These are phyloP conservation scores for Bruguiera hainesii DNA, from an alignment of 441 rosid genomes.

Conservation along the genomic window DNA sequence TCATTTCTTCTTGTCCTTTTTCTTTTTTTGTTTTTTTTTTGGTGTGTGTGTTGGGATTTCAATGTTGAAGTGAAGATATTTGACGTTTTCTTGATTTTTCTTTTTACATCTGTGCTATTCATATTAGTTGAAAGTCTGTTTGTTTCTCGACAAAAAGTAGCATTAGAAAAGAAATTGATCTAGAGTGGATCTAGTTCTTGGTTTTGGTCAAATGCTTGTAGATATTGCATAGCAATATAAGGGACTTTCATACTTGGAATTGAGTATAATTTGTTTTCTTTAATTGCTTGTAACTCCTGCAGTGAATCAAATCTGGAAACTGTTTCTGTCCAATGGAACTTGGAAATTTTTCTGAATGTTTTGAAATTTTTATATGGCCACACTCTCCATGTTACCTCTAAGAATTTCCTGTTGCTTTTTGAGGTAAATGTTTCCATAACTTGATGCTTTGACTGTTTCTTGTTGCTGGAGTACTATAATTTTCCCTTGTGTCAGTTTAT, in stretches of 20 bases:
- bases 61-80: no score
- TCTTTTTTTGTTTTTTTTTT: neutral
- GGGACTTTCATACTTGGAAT: conserved; percentile 1
- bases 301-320: conserved; percentile 56
- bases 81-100: neutral
- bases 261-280: conserved; percentile 8
- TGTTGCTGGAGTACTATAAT: neutral
- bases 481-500: no score
- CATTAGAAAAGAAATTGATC: no score
- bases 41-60: no score
- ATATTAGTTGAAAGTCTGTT: no score
- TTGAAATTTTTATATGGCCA: conserved; percentile 50
- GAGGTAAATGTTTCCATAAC: conserved; percentile 40
- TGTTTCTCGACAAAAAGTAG: no score
- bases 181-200: neutral
- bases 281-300: conserved; percentile 24
- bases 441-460: neutral
- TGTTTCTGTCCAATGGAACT: conserved; percentile 52
- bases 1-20: neutral
- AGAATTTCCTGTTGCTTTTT: conserved; percentile 53
- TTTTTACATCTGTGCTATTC: neutral
- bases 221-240: neutral
- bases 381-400: conserved; percentile 38
- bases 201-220: neutral
- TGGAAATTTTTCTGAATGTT: conserved; percentile 47